Conservation (phyloP, 768 basidiomycete genomes). For the Hygrocybe coccinea region DNA sequence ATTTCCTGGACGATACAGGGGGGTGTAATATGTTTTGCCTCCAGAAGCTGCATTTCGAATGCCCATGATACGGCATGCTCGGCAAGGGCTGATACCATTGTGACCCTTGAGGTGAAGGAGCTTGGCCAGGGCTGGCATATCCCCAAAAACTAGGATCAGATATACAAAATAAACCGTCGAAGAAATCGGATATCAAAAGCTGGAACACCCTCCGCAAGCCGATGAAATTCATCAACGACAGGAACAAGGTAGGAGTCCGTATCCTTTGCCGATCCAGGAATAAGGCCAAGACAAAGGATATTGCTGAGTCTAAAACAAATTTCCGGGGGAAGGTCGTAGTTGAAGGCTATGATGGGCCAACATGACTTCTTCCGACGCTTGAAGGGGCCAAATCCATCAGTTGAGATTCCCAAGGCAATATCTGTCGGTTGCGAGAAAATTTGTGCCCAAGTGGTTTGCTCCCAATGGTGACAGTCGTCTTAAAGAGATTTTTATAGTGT, state of each 20-base stretch:
- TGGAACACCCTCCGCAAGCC: constrained; percentile 32
- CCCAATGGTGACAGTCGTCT: constrained; percentile 21
- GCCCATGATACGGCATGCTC: constrained; percentile 30
- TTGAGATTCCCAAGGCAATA: constrained; percentile 37
- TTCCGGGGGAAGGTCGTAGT: constrained; percentile 42
- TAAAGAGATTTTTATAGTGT: constrained; percentile 23
- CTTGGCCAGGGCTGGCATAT: constrained; percentile 9
- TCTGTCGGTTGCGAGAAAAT: constrained; percentile 28
- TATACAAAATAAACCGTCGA: constrained; percentile 21
- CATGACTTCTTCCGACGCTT: constrained; percentile 21
- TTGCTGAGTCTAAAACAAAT: constrained; percentile 26
- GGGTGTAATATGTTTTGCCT: constrained; percentile 31
- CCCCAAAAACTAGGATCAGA: constrained; percentile 21
- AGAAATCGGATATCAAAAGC: constrained; percentile 31
- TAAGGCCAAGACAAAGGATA: constrained; percentile 35
- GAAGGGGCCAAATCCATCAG: constrained; percentile 37
- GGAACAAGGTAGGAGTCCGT: constrained; percentile 36
- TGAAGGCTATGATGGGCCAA: constrained; percentile 39
- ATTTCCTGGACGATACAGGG: constrained; percentile 28
- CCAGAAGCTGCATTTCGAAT: neutral
- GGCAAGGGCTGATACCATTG: constrained; percentile 29
- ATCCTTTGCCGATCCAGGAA: constrained; percentile 39
- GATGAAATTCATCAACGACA: constrained; percentile 31
- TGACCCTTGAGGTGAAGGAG: constrained; percentile 29
- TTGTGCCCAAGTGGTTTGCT: constrained; percentile 18